Percentiles rank a stretch among this genome's conserved stretches.
These are phyloP conservation scores for Podaxis sp. DNA, from an alignment of 768 basidiomycete genomes.

Conservation along the genomic window DNA sequence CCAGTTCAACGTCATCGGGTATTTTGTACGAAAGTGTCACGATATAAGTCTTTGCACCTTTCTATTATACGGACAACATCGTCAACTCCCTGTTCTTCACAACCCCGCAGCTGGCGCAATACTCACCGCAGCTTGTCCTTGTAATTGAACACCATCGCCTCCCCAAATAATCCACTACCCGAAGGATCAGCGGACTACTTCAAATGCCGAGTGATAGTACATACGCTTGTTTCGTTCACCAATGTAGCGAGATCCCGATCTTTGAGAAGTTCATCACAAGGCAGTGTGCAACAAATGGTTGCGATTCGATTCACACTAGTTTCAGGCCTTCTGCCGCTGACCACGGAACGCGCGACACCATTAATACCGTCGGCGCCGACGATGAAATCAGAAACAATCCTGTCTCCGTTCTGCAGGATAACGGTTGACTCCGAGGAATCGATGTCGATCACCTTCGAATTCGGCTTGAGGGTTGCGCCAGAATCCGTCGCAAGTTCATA, in stretches of 20 bases:
- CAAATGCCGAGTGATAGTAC: constrained; percentile 15
- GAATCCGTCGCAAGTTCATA: constrained; percentile 43
- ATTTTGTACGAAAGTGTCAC: constrained; percentile 26
- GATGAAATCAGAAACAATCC: constrained; percentile 49
- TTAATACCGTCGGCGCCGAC: constrained; percentile 61
- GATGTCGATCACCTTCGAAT: constrained; percentile 34
- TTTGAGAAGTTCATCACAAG: constrained; percentile 28
- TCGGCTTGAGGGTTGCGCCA: constrained; percentile 48
- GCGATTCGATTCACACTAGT: background rate
- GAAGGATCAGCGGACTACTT: background rate
- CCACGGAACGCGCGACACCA: constrained; percentile 36
- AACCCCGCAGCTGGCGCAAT: no score
- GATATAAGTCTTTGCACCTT: constrained; percentile 27
- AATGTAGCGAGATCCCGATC: constrained; percentile 33
- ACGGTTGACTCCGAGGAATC: constrained; percentile 34
- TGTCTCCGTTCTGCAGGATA: constrained; percentile 40
- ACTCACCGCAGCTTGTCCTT: constrained; percentile 5
- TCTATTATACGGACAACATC: constrained; percentile 18
- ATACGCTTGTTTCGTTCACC: constrained; percentile 29
- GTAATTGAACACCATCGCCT: constrained; percentile 21
- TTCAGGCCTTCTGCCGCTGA: constrained; percentile 24
- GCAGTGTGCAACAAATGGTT: constrained; percentile 31
- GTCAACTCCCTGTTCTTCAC: background rate
- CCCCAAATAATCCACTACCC: constrained; percentile 37
- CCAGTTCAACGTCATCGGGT: background rate